These are phyloP conservation scores for Fraxinus anomala DNA, from an alignment of 257 asterid genomes.

Conservation along the genomic window DNA sequence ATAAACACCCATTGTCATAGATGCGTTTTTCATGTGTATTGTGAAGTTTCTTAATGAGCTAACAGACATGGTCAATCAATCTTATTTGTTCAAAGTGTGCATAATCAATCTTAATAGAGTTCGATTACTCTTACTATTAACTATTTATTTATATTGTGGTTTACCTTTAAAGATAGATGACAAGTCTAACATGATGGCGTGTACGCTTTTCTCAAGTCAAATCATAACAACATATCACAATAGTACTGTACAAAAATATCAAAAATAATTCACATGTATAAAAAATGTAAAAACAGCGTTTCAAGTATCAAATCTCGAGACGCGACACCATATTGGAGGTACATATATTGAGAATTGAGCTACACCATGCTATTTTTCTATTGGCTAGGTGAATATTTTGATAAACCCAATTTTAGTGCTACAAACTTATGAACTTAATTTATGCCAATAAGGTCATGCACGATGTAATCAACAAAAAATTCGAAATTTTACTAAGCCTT, in stretches of 20 bases:
- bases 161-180: background rate
- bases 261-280: background rate
- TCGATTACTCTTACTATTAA: no score
- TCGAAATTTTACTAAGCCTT: no score
- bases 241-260: background rate
- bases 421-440: background rate
- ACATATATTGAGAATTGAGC: background rate
- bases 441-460: constrained; percentile 42
- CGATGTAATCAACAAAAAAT: constrained; percentile 33
- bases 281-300: no score
- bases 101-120: no score
- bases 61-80: no score
- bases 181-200: background rate
- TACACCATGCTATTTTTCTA: constrained; percentile 1
- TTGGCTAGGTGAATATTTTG: constrained; percentile 13
- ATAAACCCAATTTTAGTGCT: background rate
- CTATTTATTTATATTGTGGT: background rate
- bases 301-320: background rate
- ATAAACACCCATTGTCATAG: no score
- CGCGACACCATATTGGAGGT: background rate
- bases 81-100: no score
- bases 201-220: background rate
- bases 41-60: no score
- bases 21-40: no score
- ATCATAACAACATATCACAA: background rate